Evolutionary conservation across 192 early-diverging fungal species (phyloP).

Genomic region (Mortierella hygrophila): DNA sequence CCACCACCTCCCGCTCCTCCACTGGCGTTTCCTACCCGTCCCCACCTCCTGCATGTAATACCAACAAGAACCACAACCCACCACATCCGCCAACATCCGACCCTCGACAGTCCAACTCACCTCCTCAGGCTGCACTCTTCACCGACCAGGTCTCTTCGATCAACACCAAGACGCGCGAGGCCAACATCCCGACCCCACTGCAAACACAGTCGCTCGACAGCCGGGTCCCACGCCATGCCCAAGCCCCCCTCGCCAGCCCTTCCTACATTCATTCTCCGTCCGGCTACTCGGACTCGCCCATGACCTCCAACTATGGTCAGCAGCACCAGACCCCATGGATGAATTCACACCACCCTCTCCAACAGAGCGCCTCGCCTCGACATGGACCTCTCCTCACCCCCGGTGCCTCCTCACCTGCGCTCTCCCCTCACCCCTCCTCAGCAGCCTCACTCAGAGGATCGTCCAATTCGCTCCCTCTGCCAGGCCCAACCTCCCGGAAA

Average conservation of each 20-base stretch:
- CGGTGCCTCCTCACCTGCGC: constrained; percentile 18
- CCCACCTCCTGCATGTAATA: constrained; percentile 8
- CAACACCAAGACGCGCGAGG: background rate
- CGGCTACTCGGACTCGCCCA: constrained; percentile 7
- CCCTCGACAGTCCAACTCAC: constrained; percentile 8
- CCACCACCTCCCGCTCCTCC: constrained; percentile 9
- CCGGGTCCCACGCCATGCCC: background rate
- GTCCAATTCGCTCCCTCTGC: constrained; percentile 32
- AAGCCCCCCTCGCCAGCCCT: background rate
- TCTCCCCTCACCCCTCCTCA: constrained; percentile 22
- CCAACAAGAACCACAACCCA: background rate
- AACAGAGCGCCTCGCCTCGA: constrained; percentile 18
- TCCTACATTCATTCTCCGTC: background rate
- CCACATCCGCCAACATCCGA: constrained; percentile 8
- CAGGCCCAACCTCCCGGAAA: constrained; percentile 40
- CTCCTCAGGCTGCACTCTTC: background rate
- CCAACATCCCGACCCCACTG: constrained; percentile 24
- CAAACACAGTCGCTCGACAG: constrained; percentile 28
- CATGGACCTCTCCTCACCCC: constrained; percentile 50
- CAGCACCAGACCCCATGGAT: background rate
- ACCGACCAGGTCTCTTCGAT: background rate
- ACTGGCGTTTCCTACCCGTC: constrained; percentile 29
- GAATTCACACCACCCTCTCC: constrained; percentile 4
- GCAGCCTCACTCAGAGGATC: constrained; percentile 7
- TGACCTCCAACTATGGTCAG: background rate